A percentile compares a stretch with the other conserved stretches of the same genome.
Conservation (phyloP, 768 basidiomycete genomes). For the Lentinula sp. region DNA sequence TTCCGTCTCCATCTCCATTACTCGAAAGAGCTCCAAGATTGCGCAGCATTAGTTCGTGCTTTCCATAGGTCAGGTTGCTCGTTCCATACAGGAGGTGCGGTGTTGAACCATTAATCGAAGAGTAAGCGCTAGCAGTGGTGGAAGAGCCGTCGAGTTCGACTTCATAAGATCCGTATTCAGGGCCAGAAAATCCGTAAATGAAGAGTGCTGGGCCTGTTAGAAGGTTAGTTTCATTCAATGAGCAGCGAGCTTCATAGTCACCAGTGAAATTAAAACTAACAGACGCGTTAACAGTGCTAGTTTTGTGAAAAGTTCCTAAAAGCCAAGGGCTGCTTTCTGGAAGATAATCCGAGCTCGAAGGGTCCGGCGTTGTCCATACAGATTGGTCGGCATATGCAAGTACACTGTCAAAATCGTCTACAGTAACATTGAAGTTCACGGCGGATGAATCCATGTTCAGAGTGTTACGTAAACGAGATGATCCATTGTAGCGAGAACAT, state of each 20-base stretch:
- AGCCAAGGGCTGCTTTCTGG: conserved; percentile 28
- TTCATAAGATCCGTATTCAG: conserved; percentile 34
- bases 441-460: conserved; percentile 33
- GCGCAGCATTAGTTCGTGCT: conserved; percentile 31
- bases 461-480: too few relatives aligned
- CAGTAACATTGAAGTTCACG: conserved; percentile 36
- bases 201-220: conserved; percentile 33
- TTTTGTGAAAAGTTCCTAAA: conserved; percentile 39
- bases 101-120: conserved; percentile 22
- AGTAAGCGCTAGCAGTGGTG: conserved; percentile 25
- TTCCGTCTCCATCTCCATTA: conserved; percentile 26
- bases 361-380: conserved; percentile 39
- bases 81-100: conserved; percentile 27
- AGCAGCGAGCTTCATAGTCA: background rate
- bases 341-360: conserved; percentile 31
- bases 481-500: too few relatives aligned
- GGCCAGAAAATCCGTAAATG: conserved; percentile 36
- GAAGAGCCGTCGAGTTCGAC: conserved; percentile 28
- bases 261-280: conserved; percentile 39
- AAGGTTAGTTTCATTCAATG: background rate
- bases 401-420: conserved; percentile 43
- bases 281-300: conserved; percentile 26
- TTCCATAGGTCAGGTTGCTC: conserved; percentile 29
- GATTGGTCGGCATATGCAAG: conserved; percentile 32
- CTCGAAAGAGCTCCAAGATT: conserved; percentile 31